Percentiles rank a stretch among this genome's conserved stretches.
Evolutionary conservation across 495 filamentous ascomycete species (phyloP).

Genomic region (Bacidia gigantensis): DNA sequence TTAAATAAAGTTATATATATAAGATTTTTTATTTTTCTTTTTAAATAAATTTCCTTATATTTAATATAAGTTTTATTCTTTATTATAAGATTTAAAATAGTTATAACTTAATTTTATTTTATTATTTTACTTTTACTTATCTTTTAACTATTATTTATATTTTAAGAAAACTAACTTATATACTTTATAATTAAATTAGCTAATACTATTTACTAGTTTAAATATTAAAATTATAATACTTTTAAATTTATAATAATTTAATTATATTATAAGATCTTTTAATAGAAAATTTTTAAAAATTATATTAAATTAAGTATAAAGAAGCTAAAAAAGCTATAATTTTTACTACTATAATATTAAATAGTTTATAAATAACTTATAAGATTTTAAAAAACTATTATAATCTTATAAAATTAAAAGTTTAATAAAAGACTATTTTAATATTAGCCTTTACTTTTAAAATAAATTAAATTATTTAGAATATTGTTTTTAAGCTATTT

Average conservation of each 20-base stretch:
- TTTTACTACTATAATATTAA: background rate
- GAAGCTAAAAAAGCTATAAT: background rate
- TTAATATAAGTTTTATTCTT: background rate
- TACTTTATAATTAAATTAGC: no score
- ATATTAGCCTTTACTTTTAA: background rate
- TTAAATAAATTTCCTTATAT: background rate
- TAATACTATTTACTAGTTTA: no score
- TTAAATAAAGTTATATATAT: background rate
- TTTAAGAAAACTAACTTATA: no score
- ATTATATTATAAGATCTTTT: no score
- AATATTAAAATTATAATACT: no score
- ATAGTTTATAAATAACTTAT: conserved; percentile 1
- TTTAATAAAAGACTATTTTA: background rate
- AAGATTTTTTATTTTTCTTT: background rate
- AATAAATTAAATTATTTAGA: background rate
- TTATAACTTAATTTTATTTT: no score
- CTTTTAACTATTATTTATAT: no score
- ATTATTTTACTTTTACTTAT: no score
- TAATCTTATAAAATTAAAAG: conserved; percentile 5
- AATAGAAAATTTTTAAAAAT: conserved; percentile 1
- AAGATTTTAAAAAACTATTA: background rate
- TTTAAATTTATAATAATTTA: no score
- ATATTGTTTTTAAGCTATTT: background rate
- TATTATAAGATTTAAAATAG: background rate
- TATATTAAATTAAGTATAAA: background rate